Percentiles rank a stretch among this genome's conserved stretches.
These are phyloP conservation scores for Mrakia frigida DNA, from an alignment of 768 basidiomycete species.

Conservation along the genomic window DNA sequence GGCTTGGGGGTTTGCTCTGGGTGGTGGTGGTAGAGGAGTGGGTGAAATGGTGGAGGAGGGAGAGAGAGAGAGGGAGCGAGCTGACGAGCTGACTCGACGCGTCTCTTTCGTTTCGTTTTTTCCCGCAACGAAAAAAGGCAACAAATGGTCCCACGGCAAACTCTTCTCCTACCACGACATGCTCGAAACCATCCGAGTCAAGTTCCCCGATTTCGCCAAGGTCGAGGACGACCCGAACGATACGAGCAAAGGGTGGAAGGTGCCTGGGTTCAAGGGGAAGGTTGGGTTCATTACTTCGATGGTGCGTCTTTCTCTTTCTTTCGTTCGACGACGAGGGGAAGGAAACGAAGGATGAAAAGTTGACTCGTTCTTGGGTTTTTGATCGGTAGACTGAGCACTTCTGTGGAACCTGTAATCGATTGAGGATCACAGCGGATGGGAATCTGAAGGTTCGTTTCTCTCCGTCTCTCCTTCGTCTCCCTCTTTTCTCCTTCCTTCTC, in stretches of 20 bases:
- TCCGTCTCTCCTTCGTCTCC: neutral
- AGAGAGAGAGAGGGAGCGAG: neutral
- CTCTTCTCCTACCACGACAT: slow-evolving; percentile 72
- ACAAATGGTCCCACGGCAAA: slow-evolving; percentile 75
- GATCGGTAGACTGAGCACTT: slow-evolving; percentile 76
- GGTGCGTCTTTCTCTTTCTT: slow-evolving; percentile 26
- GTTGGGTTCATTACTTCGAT: slow-evolving; percentile 67
- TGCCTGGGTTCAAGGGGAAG: slow-evolving; percentile 64
- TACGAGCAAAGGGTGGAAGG: slow-evolving; percentile 72
- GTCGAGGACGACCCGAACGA: slow-evolving; percentile 60
- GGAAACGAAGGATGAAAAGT: too few relatives aligned
- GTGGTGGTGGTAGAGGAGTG: too few relatives aligned
- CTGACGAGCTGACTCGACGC: neutral
- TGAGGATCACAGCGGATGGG: slow-evolving; percentile 82
- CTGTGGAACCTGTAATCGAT: slow-evolving; percentile 74
- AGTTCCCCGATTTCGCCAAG: slow-evolving; percentile 55
- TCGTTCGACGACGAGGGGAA: neutral
- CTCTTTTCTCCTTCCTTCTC: slow-evolving; percentile 7
- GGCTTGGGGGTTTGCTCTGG: neutral
- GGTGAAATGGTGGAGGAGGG: too few relatives aligned
- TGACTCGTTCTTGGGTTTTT: neutral
- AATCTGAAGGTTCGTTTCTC: slow-evolving; percentile 64
- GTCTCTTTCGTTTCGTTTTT: neutral
- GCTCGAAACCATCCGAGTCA: slow-evolving; percentile 51
- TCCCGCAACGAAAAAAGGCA: slow-evolving; percentile 54